Evolutionary conservation across 805 yeast species (phyloP), one percentile per base, ranked within the genome.

Genomic region (Blastobotrys americana): DNA sequence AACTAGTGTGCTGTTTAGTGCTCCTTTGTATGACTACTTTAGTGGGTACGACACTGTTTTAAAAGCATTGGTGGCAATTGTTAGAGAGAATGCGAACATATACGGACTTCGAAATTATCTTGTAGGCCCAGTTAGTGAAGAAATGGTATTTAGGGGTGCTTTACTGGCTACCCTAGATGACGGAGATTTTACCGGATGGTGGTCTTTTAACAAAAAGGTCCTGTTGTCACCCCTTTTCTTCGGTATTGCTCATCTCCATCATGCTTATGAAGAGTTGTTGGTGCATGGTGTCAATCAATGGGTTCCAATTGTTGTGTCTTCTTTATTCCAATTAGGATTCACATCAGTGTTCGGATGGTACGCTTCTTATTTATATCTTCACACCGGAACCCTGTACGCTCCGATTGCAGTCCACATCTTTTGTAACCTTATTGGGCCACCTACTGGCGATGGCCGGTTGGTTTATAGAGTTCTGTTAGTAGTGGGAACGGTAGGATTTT

Each of bases 211-310:
- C 28, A 13, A 16, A 10, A 48, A 67, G 17, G 57, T 74, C 1
- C 51, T 55, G 15, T 56, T 63, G 22, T 72, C 84, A 1, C 93
- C 95, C 1, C 54, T 77, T 5, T 69, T 78, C 45, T 86, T 86
- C 65, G 88, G 89, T 1, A 54, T 82, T 20, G 93, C 94, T 0
- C 96, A 86, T 61, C 41, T 82, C 18, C 90, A 86, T 57, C 95
- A 86, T 58, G 87, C 76, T 2, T 68, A 68, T 50, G 80, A 76
- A 44, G 51, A 73, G 37, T 68, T 68, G 49, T 44, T 55, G 16
- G 13, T 18, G 20, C 28, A 36, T 31, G 42, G 45, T 23, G 6
- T n/a, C 43, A 44, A 13, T 18, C 49, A 34, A 48, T 45, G 43
- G 44, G 36, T 31, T 47, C 45, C 15, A 50, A 67, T 78, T 1